Percentiles rank a stretch among this genome's conserved stretches.
phyloP scores from a whole-genome alignment of 208 protist species.

The Leishmania lainsoni region DNA sequence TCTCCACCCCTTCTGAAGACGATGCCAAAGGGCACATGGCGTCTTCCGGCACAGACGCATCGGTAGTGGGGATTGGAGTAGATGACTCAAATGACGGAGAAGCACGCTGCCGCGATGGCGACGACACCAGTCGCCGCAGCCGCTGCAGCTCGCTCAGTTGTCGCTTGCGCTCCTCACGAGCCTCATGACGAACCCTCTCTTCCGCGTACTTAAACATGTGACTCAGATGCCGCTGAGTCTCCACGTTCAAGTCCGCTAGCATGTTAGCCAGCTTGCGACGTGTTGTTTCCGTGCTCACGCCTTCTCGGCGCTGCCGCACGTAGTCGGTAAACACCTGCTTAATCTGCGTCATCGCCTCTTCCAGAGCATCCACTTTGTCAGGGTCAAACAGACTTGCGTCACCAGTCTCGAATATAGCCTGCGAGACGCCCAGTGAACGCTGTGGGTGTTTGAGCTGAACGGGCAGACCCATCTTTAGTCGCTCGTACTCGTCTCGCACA shows the following conservation, averaged over 20 bases:
- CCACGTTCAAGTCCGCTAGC: conserved; percentile 70
- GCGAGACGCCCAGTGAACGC: conserved; percentile 69
- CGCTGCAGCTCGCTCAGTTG: conserved; percentile 65
- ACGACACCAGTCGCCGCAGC: conserved; percentile 29
- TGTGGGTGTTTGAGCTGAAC: conserved; percentile 75
- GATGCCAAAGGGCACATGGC: not conserved
- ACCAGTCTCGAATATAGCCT: conserved; percentile 73
- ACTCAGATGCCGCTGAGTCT: conserved; percentile 77
- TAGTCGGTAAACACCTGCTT: conserved; percentile 92
- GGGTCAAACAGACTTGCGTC: conserved; percentile 80
- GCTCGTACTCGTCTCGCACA: conserved; percentile 73
- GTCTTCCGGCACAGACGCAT: not conserved
- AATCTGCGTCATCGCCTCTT: conserved; percentile 80
- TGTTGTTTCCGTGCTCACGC: conserved; percentile 77
- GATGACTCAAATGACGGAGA: not conserved
- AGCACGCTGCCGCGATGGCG: not conserved
- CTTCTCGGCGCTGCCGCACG: conserved; percentile 68
- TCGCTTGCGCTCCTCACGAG: conserved; percentile 51
- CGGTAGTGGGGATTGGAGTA: not conserved
- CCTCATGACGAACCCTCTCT: conserved; percentile 46
- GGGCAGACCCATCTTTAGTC: conserved; percentile 80
- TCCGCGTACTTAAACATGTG: conserved; percentile 86
- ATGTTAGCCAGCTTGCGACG: conserved; percentile 74
- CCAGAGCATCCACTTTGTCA: conserved; percentile 61
- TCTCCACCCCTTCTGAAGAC: not conserved